Evolutionary conservation across 352 stramenopile species (phyloP).

Genomic region (Pythium brachiatum): DNA sequence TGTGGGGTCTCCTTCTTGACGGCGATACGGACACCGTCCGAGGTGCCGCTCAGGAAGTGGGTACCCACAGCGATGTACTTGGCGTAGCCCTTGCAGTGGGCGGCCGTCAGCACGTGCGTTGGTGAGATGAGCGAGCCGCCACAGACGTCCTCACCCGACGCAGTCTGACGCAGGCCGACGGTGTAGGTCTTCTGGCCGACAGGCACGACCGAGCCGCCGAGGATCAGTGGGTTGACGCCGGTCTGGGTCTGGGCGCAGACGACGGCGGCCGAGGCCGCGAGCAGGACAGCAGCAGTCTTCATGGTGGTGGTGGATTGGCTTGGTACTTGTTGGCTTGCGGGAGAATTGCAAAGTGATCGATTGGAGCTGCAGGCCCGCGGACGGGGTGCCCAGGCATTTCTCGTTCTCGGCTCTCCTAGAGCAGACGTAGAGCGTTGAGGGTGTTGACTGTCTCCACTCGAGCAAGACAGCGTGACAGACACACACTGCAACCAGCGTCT

Average conservation of each 20-base stretch:
- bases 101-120: conserved; percentile 40
- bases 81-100: conserved; percentile 42
- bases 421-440: too few relatives aligned
- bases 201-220: conserved; percentile 43
- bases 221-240: conserved; percentile 36
- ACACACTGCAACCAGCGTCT: too few relatives aligned
- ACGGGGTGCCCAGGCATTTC: too few relatives aligned
- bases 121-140: conserved; percentile 48
- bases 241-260: neutral
- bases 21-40: conserved; percentile 35
- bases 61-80: conserved; percentile 50
- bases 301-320: conserved; percentile 6
- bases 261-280: neutral
- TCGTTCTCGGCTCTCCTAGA: too few relatives aligned
- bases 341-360: conserved; percentile 17
- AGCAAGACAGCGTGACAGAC: too few relatives aligned
- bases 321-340: conserved; percentile 9
- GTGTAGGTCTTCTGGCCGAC: conserved; percentile 35
- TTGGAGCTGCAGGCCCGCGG: too few relatives aligned
- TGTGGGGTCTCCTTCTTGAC: conserved; percentile 5
- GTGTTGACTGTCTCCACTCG: too few relatives aligned
- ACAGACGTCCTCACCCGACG: conserved; percentile 19
- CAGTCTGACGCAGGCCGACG: conserved; percentile 22
- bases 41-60: conserved; percentile 45
- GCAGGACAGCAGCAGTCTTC: conserved; percentile 9